phyloP scores from a whole-genome alignment of 2,329 filamentous ascomycete species.

The Penicillium sp. region DNA sequence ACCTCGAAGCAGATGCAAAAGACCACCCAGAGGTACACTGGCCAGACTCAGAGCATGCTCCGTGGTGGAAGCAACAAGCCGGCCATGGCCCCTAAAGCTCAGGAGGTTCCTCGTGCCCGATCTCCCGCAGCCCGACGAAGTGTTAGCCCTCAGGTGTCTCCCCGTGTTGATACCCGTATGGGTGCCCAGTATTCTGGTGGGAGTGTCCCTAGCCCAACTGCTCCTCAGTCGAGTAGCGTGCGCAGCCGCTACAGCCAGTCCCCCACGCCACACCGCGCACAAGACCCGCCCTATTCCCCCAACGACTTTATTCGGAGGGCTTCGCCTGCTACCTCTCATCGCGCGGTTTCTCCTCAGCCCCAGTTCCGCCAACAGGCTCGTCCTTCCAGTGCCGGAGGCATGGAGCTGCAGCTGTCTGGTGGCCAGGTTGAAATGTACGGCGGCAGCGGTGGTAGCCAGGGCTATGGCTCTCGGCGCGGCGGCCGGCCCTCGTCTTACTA shows the following conservation, averaged over 20 bases:
- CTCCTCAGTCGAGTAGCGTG: conserved; percentile 44
- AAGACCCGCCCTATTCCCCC: conserved; percentile 43
- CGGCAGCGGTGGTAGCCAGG: conserved; percentile 38
- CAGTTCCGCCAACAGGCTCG: conserved; percentile 49
- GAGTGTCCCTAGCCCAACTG: conserved; percentile 37
- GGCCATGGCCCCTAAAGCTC: conserved; percentile 48
- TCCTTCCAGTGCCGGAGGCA: conserved; percentile 50
- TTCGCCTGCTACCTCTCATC: conserved; percentile 38
- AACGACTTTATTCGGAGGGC: conserved; percentile 38
- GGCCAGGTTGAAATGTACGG: conserved; percentile 52
- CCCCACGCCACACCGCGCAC: conserved; percentile 32
- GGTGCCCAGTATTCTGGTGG: conserved; percentile 40
- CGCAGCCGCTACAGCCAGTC: conserved; percentile 39
- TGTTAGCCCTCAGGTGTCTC: conserved; percentile 29
- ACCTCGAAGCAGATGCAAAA: conserved; percentile 95
- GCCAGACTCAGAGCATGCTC: conserved; percentile 78
- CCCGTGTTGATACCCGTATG: conserved; percentile 34
- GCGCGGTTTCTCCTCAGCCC: conserved; percentile 51
- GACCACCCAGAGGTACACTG: conserved; percentile 80
- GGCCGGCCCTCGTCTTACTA: conserved; percentile 48
- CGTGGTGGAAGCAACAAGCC: conserved; percentile 44
- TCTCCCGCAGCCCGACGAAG: conserved; percentile 64
- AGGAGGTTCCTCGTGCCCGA: conserved; percentile 47
- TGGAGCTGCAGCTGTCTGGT: conserved; percentile 65
- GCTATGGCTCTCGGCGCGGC: conserved; percentile 46